A percentile compares a stretch with the other conserved stretches of the same genome.
Evolutionary conservation across 495 filamentous ascomycete species (phyloP).

Genomic region (Penicillium herquei): DNA sequence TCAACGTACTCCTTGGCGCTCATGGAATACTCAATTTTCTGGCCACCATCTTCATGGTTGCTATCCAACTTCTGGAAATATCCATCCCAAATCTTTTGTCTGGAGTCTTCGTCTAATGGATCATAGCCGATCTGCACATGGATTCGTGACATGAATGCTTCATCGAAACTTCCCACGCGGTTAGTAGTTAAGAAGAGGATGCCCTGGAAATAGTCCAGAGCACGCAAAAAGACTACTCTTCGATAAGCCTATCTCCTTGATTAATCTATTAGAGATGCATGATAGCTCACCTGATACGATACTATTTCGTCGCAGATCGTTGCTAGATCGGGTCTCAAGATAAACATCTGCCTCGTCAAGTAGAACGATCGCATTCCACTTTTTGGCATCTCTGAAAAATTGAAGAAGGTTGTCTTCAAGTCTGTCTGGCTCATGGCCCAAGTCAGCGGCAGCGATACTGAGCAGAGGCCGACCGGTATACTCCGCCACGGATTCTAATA

Average conservation of each 20-base stretch:
- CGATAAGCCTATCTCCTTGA: background rate
- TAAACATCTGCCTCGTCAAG: constrained; percentile 31
- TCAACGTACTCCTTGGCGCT: background rate
- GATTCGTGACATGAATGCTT: constrained; percentile 51
- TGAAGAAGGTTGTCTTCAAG: constrained; percentile 11
- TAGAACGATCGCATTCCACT: constrained; percentile 23
- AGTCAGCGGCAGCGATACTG: constrained; percentile 14
- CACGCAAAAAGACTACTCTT: constrained; percentile 46
- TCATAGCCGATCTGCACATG: constrained; percentile 34
- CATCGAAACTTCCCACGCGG: constrained; percentile 43
- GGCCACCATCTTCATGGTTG: background rate
- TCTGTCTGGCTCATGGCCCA: constrained; percentile 8
- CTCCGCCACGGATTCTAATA: constrained; percentile 9
- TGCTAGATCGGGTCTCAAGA: constrained; percentile 16
- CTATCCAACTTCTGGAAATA: constrained; percentile 5
- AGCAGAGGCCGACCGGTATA: constrained; percentile 10
- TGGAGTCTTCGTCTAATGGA: constrained; percentile 1
- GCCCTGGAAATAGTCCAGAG: constrained; percentile 56
- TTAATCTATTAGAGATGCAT: background rate
- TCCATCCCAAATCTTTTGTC: constrained; percentile 5
- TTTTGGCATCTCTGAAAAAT: constrained; percentile 10
- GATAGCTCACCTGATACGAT: constrained; percentile 38
- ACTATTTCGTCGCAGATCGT: constrained; percentile 53
- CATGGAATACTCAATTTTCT: background rate
- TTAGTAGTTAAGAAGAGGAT: constrained; percentile 61